Percentiles rank a stretch among this genome's conserved stretches.
These are phyloP conservation scores for Gossypium mustelinum DNA, from an alignment of 345 rosid species.

Conservation along the genomic window DNA sequence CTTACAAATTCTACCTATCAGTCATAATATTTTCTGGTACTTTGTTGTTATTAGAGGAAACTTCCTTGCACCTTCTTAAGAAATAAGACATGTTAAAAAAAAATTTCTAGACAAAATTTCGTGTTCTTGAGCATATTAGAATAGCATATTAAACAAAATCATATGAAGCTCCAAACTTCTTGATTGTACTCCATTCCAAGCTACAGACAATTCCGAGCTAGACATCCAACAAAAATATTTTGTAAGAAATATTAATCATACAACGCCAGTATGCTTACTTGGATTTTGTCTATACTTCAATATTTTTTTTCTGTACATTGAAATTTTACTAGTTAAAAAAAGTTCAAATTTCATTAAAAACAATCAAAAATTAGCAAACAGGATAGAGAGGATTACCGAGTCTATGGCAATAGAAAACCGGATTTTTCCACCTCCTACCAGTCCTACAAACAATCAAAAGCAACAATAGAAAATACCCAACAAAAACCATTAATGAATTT, in stretches of 20 bases:
- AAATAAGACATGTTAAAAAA: too few relatives aligned
- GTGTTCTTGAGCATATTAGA: not conserved
- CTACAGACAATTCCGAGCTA: not conserved
- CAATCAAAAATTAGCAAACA: not conserved
- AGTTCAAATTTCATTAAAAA: not conserved
- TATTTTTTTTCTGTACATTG: not conserved
- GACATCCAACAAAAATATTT: slow-evolving; percentile 5
- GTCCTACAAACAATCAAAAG: slow-evolving; percentile 43
- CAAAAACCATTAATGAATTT: not conserved
- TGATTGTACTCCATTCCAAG: not conserved
- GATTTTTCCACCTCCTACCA: slow-evolving; percentile 55
- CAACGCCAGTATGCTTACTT: not conserved
- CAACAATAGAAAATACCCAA: not conserved
- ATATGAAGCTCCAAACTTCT: slow-evolving; percentile 9
- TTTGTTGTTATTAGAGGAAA: slow-evolving; percentile 5
- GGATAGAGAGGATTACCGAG: slow-evolving; percentile 43
- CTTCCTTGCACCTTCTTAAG: slow-evolving; percentile 9
- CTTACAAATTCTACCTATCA: not conserved
- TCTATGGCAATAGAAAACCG: slow-evolving; percentile 76
- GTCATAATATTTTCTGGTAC: not conserved
- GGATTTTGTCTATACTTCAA: not conserved
- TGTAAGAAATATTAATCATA: slow-evolving; percentile 10
- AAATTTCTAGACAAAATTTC: too few relatives aligned
- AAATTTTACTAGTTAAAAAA: not conserved
- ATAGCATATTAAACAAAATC: not conserved